phyloP scores from a whole-genome alignment of 2,329 filamentous ascomycete species.

The Fonsecaea pugnacius region DNA sequence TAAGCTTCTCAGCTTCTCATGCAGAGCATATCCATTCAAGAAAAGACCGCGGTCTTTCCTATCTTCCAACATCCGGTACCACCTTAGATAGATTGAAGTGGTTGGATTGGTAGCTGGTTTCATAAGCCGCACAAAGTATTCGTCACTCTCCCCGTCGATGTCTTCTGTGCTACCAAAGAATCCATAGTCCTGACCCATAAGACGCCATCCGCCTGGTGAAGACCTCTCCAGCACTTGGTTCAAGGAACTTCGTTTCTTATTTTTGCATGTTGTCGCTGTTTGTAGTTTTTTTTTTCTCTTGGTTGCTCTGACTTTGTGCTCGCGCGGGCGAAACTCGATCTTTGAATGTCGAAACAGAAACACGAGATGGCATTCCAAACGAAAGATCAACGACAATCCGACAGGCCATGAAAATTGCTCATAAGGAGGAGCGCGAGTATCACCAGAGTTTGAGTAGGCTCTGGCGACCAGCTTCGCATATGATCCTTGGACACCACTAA shows the following conservation, averaged over 20 bases:
- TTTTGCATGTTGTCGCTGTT: conserved; percentile 9
- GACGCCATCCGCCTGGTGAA: conserved; percentile 20
- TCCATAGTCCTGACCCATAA: conserved; percentile 2
- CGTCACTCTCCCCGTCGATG: neutral
- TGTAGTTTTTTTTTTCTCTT: conserved; percentile 11
- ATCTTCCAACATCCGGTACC: neutral
- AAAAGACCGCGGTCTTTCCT: neutral
- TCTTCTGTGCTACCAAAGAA: neutral
- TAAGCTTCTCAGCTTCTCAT: neutral
- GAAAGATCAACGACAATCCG: neutral
- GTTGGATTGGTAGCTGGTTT: neutral
- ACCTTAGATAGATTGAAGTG: neutral
- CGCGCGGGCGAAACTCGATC: neutral
- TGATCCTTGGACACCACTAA: conserved; percentile 43
- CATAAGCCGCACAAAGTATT: neutral
- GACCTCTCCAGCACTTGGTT: conserved; percentile 40
- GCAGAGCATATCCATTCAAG: neutral
- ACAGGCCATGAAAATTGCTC: neutral
- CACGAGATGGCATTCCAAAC: neutral
- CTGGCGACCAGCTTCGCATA: neutral
- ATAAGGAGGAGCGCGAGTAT: neutral
- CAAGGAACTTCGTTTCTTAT: conserved; percentile 31
- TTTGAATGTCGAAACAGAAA: neutral
- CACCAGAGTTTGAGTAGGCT: neutral
- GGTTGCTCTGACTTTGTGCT: neutral